Percentiles rank a stretch among this genome's conserved stretches.
These are phyloP conservation scores for Didymella glomerata DNA, from an alignment of 2,329 filamentous ascomycete genomes.

Conservation along the genomic window DNA sequence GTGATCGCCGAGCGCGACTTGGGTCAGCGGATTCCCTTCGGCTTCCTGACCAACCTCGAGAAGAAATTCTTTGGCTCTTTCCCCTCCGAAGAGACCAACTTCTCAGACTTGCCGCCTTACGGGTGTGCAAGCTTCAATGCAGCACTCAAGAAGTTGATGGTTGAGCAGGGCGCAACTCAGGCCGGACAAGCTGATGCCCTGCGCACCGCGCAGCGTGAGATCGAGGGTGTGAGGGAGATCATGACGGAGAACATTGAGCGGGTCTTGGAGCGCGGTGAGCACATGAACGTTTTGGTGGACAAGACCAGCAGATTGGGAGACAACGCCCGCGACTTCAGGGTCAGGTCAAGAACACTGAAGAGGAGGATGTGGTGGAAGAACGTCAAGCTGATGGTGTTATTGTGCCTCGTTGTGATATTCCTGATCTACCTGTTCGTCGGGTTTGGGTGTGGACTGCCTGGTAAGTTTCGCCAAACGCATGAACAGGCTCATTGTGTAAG, in stretches of 20 bases:
- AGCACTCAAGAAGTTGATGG: conserved; percentile 78
- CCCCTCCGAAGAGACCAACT: conserved; percentile 72
- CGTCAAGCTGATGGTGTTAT: conserved; percentile 86
- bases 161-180: conserved; percentile 82
- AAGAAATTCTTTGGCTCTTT: conserved; percentile 82
- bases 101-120: conserved; percentile 81
- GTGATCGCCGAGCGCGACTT: conserved; percentile 84
- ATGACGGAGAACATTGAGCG: conserved; percentile 97
- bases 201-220: conserved; percentile 82
- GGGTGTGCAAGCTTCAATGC: conserved; percentile 88
- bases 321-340: conserved; percentile 87
- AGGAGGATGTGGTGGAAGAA: conserved; percentile 99
- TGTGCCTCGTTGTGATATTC: conserved; percentile 75
- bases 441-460: conserved; percentile 75
- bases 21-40: conserved; percentile 89
- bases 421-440: conserved; percentile 76
- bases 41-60: conserved; percentile 89
- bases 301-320: conserved; percentile 94
- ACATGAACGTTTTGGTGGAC: conserved; percentile 92
- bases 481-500: not conserved
- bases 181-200: conserved; percentile 79
- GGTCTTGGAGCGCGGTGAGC: conserved; percentile 83
- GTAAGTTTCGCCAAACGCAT: conserved; percentile 29
- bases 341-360: conserved; percentile 84
- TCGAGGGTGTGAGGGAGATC: conserved; percentile 89